Conservation (phyloP, 257 asterid genomes). For the Primulina huaijiensis region DNA sequence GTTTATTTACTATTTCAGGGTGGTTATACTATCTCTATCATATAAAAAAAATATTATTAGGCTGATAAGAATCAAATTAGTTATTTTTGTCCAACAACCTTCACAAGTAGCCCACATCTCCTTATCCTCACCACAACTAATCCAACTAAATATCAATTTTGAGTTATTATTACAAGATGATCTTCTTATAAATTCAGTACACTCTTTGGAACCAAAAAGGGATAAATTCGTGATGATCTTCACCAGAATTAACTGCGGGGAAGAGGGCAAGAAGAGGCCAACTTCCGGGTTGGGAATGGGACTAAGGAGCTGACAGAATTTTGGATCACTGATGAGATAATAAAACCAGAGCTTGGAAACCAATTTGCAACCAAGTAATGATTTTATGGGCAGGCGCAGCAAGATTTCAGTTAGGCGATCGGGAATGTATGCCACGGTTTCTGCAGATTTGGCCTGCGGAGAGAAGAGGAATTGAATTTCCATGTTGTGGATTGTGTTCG, state of each 20-base stretch:
- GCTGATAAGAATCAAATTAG: no score
- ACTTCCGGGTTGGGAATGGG: slow-evolving; percentile 22
- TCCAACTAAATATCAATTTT: no score
- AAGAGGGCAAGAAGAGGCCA: slow-evolving; percentile 20
- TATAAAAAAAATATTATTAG: no score
- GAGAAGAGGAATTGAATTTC: not conserved
- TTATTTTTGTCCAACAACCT: no score
- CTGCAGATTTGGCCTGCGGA: not conserved
- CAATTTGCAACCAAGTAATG: slow-evolving; percentile 34
- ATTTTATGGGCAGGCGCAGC: slow-evolving; percentile 22
- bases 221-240: slow-evolving; percentile 13
- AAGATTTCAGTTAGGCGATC: slow-evolving; percentile 23
- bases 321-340: slow-evolving; percentile 31
- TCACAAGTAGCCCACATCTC: no score
- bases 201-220: not conserved
- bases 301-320: slow-evolving; percentile 19
- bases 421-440: slow-evolving; percentile 1
- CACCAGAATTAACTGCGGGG: not conserved
- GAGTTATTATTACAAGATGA: not conserved
- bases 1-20: no score
- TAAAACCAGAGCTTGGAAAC: slow-evolving; percentile 41
- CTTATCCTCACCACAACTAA: no score
- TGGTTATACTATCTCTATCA: no score
- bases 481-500: not conserved
- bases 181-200: slow-evolving; percentile 15